Base-by-base conservation (phyloP, 441 rosid genomes). In the Populus hybrid region DNA sequence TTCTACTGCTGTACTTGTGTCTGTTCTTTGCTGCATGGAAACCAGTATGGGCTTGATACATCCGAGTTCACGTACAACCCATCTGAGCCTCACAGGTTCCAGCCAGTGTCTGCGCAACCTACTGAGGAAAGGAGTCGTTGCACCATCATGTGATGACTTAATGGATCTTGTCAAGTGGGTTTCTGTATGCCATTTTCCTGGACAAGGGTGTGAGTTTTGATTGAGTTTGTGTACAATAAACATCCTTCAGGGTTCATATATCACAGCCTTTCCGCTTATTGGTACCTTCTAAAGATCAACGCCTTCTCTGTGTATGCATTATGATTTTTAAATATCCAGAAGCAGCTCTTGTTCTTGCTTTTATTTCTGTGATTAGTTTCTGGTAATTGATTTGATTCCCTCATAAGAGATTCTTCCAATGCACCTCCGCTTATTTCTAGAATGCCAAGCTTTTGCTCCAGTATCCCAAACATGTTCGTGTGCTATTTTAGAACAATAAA, bases 11-110 rank as follows among this genome's bases (percentile, higher is more conserved):
- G 11, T 30, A 30, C 32, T 30, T 30, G 32, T 30, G 4, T 30
- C 59, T 79, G 80, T 23, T 76, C 61, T 81, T 74, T 9, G 16
- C 50, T 80, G 76, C 40, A 8, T 72, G 70, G 82, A 72, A 79
- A 82, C 78, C 95, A 96, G 99, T 96, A 91, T 77, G 98, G 97
- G 66, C 94, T 96, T 24, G 97, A 94, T 84, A 94, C 98, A 32
- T 85, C 98, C 1, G 98, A 94, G 90, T 96, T 93, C 86, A 90
- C 99, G 14, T 96, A 96, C 93, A 94, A 90, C 81, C 99, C 98
- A 12, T 81, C 98, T 0, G 99, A 93, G 86, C 80, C 99, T 0
- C 89, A 86, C 81, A 85, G 98, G 86, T 83, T 78, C 87, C 98
- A 92, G 86, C 99, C 89, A 81, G 91, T 76, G 73, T 61, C 92